Evolutionary conservation across 371 early-diverging fungal genomes (phyloP).

Genomic region (Smittium culicis): DNA sequence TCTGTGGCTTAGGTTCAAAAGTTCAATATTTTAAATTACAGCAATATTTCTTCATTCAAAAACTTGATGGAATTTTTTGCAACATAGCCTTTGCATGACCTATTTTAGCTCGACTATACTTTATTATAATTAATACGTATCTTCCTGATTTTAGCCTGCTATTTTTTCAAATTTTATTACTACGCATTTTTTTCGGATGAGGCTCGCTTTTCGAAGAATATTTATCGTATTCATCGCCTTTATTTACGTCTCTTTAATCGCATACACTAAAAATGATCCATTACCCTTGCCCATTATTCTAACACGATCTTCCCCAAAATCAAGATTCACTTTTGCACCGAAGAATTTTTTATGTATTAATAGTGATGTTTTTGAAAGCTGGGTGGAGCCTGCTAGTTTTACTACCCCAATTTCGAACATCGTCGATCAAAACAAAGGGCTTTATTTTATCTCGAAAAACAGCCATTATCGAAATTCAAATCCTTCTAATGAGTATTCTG

Average conservation of each 20-base stretch:
- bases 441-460: constrained; percentile 8
- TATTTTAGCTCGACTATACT: too few species aligned
- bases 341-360: background rate
- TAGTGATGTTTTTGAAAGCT: constrained; percentile 9
- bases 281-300: background rate
- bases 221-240: background rate
- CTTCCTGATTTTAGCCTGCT: too few species aligned
- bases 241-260: background rate
- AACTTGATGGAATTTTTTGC: too few species aligned
- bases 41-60: too few species aligned
- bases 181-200: background rate
- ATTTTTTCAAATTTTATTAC: too few species aligned
- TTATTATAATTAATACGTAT: too few species aligned
- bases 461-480: background rate
- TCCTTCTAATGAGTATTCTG: background rate
- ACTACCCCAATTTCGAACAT: background rate
- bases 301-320: background rate
- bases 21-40: too few species aligned
- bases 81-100: too few species aligned
- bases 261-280: background rate
- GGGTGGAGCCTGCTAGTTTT: constrained; percentile 8
- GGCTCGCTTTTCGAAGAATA: background rate
- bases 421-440: background rate
- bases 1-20: too few species aligned
- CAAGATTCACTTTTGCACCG: background rate